These are phyloP conservation scores for Cordyceps tenuipes DNA, from an alignment of 2,329 filamentous ascomycete species.

Conservation along the genomic window DNA sequence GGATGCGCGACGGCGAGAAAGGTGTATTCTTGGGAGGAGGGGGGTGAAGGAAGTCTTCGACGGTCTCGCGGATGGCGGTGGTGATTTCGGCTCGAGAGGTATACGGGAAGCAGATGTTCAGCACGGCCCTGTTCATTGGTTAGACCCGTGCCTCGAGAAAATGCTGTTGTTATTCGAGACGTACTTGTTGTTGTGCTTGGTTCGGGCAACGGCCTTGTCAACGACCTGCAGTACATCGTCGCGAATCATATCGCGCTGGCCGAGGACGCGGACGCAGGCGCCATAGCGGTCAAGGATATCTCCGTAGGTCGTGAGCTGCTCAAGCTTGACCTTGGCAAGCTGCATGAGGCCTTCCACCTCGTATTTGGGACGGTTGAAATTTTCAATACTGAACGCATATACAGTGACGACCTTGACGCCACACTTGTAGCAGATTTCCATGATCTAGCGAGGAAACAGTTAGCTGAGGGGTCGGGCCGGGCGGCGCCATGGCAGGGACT, in stretches of 20 bases:
- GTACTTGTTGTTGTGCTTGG: constrained; percentile 74
- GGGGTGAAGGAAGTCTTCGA: constrained; percentile 75
- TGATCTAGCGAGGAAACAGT: constrained; percentile 48
- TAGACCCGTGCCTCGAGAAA: constrained; percentile 2
- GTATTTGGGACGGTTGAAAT: constrained; percentile 94
- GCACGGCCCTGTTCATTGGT: constrained; percentile 35
- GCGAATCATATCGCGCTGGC: constrained; percentile 74
- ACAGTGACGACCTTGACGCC: constrained; percentile 96
- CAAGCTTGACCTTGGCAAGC: constrained; percentile 90
- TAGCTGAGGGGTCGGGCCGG: constrained; percentile 13
- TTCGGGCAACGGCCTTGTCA: constrained; percentile 77
- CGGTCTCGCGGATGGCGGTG: constrained; percentile 76
- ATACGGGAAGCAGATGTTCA: constrained; percentile 98
- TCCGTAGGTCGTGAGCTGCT: constrained; percentile 85
- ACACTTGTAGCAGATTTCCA: constrained; percentile 97
- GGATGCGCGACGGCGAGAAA: constrained; percentile 83
- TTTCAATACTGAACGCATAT: constrained; percentile 98
- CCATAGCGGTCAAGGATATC: constrained; percentile 90
- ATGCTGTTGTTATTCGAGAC: constrained; percentile 15
- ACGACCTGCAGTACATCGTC: constrained; percentile 84
- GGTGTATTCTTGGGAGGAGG: constrained; percentile 56
- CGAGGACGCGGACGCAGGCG: constrained; percentile 75
- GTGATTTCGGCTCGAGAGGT: constrained; percentile 95
- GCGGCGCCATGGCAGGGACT: constrained; percentile 20
- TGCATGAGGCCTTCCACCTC: constrained; percentile 97